phyloP scores from a whole-genome alignment of 2,329 filamentous ascomycete species.

The Monilinia fructicola region DNA sequence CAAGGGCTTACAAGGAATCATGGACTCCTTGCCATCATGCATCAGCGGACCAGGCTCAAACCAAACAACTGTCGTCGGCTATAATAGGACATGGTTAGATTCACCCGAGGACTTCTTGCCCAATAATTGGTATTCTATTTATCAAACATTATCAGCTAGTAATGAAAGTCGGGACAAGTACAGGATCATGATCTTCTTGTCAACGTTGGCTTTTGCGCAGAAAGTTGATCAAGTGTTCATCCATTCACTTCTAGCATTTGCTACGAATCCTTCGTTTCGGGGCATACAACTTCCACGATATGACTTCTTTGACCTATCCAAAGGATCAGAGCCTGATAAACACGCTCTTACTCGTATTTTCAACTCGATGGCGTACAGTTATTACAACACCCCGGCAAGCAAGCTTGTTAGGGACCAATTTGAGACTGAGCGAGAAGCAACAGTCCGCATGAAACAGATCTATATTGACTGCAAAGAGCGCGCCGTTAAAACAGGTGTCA shows the following conservation, averaged over 20 bases:
- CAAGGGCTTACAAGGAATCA: conserved; percentile 28
- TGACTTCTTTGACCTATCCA: conserved; percentile 14
- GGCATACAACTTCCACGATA: background rate
- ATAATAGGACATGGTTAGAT: conserved; percentile 30
- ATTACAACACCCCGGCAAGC: conserved; percentile 23
- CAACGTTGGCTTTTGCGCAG: conserved; percentile 35
- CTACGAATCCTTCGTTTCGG: conserved; percentile 33
- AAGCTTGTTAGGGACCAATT: background rate
- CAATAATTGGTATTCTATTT: conserved; percentile 33
- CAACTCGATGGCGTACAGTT: conserved; percentile 5
- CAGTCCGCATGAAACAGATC: background rate
- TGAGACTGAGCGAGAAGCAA: background rate
- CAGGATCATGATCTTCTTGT: conserved; percentile 38
- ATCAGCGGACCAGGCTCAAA: background rate
- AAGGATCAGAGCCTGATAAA: conserved; percentile 25
- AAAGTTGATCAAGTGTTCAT: conserved; percentile 33
- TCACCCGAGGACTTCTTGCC: conserved; percentile 28
- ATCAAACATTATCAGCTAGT: conserved; percentile 28
- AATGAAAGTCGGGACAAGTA: conserved; percentile 30
- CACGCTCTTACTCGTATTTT: conserved; percentile 5
- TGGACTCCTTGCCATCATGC: conserved; percentile 29
- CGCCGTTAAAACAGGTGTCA: conserved; percentile 10
- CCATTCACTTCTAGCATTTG: conserved; percentile 40
- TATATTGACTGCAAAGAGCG: background rate
- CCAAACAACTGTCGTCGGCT: conserved; percentile 12